Conservation (phyloP, 441 rosid species). For the Rhodomyrtus psidioides region DNA sequence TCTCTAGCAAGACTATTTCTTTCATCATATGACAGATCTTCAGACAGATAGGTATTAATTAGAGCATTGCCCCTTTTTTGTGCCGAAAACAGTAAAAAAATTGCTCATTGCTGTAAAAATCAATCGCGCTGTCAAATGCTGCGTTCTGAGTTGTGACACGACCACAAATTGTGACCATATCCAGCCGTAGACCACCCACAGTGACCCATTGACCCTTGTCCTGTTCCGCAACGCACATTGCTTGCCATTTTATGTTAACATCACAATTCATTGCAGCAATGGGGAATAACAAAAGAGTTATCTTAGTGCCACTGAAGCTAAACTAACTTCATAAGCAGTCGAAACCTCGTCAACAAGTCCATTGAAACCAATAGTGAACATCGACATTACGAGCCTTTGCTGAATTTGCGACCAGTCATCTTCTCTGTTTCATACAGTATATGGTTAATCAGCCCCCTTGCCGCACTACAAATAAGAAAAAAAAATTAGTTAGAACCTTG, state of each 20-base stretch:
- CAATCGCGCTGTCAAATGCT: background rate
- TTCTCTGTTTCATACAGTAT: slow-evolving; percentile 77
- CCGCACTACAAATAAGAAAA: slow-evolving; percentile 55
- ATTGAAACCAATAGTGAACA: background rate
- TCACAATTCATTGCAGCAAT: background rate
- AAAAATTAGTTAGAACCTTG: background rate
- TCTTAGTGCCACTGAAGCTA: background rate
- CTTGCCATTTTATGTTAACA: background rate
- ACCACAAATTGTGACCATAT: background rate
- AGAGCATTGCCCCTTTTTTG: background rate
- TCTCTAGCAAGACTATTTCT: background rate
- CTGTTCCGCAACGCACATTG: background rate
- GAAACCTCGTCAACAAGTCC: background rate
- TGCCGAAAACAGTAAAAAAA: background rate
- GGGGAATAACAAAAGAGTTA: background rate
- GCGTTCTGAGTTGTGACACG: background rate
- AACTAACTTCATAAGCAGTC: background rate
- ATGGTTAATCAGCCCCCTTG: slow-evolving; percentile 93
- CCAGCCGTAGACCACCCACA: background rate
- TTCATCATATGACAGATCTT: background rate
- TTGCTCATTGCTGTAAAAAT: background rate
- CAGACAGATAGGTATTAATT: background rate
- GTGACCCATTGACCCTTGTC: background rate
- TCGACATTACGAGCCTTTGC: slow-evolving; percentile 3
- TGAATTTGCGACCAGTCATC: slow-evolving; percentile 65